These are phyloP conservation scores for Tulasnella sp. DNA, from an alignment of 768 basidiomycete genomes.

Conservation along the genomic window DNA sequence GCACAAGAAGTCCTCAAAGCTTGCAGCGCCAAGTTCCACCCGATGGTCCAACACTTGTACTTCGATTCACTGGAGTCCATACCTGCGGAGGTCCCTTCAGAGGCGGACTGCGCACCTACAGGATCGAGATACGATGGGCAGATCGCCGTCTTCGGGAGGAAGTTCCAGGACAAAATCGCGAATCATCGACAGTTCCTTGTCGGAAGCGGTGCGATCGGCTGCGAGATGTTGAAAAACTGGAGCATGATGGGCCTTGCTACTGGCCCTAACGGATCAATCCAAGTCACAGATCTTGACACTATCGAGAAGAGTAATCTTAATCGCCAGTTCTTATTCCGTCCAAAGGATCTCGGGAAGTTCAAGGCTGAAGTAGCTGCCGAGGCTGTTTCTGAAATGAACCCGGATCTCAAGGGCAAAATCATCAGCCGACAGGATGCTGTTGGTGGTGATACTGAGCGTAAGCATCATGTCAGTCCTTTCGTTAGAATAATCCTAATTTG, in stretches of 20 bases:
- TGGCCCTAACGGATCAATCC: constrained; percentile 65
- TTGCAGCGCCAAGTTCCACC: constrained; percentile 95
- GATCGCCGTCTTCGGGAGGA: constrained; percentile 88
- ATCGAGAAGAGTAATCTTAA: constrained; percentile 99
- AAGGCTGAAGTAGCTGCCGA: constrained; percentile 89
- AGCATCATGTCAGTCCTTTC: constrained; percentile 25
- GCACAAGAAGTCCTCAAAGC: constrained; percentile 98
- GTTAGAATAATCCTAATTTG: constrained; percentile 16
- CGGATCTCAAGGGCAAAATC: constrained; percentile 77
- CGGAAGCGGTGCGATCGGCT: constrained; percentile 97
- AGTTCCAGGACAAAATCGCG: constrained; percentile 84
- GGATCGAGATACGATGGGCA: constrained; percentile 87
- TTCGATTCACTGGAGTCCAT: constrained; percentile 96
- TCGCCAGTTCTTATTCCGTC: constrained; percentile 92
- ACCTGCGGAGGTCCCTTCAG: constrained; percentile 61
- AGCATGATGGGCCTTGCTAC: constrained; percentile 93
- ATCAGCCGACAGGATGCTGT: constrained; percentile 85
- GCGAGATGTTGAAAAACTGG: constrained; percentile 99
- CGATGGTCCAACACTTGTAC: constrained; percentile 89
- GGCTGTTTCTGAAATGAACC: constrained; percentile 94
- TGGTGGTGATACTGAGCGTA: constrained; percentile 85
- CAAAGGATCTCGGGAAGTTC: constrained; percentile 94
- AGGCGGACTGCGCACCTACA: constrained; percentile 69
- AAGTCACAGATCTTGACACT: constrained; percentile 95
- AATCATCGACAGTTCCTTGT: constrained; percentile 92